Evolutionary conservation across 2,329 filamentous ascomycete species (phyloP).

Genomic region (Neofusicoccum laricinum): DNA sequence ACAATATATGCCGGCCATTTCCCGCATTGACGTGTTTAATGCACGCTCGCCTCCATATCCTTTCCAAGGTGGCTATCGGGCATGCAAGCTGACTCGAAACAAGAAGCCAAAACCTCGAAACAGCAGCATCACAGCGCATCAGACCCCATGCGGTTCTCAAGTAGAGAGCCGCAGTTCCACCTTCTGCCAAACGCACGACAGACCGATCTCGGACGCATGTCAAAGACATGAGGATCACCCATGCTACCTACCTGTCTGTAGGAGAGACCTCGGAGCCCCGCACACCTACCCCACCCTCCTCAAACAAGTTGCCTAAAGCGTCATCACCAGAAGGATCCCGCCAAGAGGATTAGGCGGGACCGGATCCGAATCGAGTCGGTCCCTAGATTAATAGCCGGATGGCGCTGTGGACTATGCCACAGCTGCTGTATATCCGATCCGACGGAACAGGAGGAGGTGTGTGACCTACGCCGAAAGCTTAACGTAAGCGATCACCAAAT

Average conservation of each 20-base stretch:
- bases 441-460: neutral
- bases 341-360: no score
- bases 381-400: neutral
- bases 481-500: no score
- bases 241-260: neutral
- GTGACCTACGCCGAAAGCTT: neutral
- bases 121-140: neutral
- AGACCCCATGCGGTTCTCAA: neutral
- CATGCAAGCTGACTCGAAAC: neutral
- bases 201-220: conserved; percentile 1
- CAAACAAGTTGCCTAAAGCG: neutral
- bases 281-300: neutral
- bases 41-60: neutral
- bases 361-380: neutral
- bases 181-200: neutral
- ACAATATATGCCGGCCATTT: no score
- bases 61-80: neutral
- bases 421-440: neutral
- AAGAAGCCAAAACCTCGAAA: neutral
- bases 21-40: no score
- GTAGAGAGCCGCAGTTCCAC: neutral
- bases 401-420: neutral
- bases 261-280: neutral
- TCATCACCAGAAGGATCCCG: neutral
- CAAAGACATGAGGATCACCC: neutral